Conservation (phyloP, 495 filamentous ascomycete genomes). For the Bacidia gigantensis region DNA sequence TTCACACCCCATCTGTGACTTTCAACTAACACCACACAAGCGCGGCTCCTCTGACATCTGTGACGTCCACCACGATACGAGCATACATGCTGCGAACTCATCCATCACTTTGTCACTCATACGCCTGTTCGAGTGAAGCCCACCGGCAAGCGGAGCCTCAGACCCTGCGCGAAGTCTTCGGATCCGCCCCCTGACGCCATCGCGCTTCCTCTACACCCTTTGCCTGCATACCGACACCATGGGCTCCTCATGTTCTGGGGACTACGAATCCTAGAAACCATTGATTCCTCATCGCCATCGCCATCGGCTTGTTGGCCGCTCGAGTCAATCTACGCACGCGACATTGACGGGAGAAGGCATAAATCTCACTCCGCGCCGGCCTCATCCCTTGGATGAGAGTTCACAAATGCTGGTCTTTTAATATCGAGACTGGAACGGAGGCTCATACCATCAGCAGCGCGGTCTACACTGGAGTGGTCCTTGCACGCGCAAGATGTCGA, state of each 20-base stretch:
- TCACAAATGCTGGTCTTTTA: background rate
- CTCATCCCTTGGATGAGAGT: background rate
- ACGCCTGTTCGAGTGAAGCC: no score
- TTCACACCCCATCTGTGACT: background rate
- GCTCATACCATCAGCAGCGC: no score
- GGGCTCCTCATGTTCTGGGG: background rate
- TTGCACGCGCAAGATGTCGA: slow-evolving; percentile 56
- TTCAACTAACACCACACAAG: background rate
- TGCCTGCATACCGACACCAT: background rate
- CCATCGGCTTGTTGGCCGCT: background rate
- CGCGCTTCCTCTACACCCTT: background rate
- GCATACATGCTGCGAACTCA: background rate
- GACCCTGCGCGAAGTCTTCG: background rate
- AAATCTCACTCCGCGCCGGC: background rate
- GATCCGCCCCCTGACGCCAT: background rate
- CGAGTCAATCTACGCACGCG: background rate
- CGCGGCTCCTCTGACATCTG: background rate
- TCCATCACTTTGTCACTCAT: no score
- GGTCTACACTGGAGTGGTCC: no score
- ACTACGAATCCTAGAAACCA: background rate
- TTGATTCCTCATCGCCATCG: background rate
- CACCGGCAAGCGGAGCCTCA: no score
- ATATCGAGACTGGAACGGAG: no score
- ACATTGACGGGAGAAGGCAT: background rate
- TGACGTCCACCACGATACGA: background rate